Evolutionary conservation across 2,329 filamentous ascomycete genomes (phyloP).

Genomic region (Trichoderma sp.): DNA sequence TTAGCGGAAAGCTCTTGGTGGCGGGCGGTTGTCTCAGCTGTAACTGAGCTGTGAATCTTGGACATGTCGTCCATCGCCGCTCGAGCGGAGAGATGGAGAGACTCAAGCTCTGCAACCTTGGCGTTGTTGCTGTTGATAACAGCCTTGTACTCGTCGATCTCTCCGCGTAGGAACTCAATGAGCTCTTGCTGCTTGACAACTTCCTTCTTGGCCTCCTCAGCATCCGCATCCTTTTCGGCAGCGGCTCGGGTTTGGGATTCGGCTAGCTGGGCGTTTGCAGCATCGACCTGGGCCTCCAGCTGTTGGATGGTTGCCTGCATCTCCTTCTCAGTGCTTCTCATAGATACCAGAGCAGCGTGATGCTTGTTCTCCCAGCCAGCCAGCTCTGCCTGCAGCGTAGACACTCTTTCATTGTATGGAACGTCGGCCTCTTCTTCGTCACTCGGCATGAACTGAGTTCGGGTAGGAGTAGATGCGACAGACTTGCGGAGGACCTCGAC

Average conservation of each 20-base stretch:
- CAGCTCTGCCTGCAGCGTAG: slow-evolving; percentile 68
- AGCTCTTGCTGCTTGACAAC: slow-evolving; percentile 55
- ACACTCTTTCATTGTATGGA: slow-evolving; percentile 56
- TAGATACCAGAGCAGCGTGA: slow-evolving; percentile 62
- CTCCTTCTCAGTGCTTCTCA: slow-evolving; percentile 69
- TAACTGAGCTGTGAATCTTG: slow-evolving; percentile 53
- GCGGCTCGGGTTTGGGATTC: slow-evolving; percentile 42
- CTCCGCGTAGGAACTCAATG: slow-evolving; percentile 61
- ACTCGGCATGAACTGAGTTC: slow-evolving; percentile 28
- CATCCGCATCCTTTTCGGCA: slow-evolving; percentile 28
- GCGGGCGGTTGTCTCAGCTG: slow-evolving; percentile 42
- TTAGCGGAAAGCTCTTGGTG: slow-evolving; percentile 49
- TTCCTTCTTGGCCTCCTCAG: slow-evolving; percentile 36
- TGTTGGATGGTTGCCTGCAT: slow-evolving; percentile 70
- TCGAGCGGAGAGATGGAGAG: slow-evolving; percentile 64
- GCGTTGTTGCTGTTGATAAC: slow-evolving; percentile 66
- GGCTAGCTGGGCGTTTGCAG: slow-evolving; percentile 52
- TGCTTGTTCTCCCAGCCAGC: slow-evolving; percentile 75
- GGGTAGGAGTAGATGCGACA: slow-evolving; percentile 33
- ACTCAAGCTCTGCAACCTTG: slow-evolving; percentile 72
- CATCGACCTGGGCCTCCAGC: slow-evolving; percentile 60
- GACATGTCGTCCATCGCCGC: slow-evolving; percentile 65
- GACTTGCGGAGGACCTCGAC: slow-evolving; percentile 64
- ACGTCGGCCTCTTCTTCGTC: slow-evolving; percentile 33
- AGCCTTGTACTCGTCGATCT: slow-evolving; percentile 78